Base-by-base conservation (phyloP, 495 filamentous ascomycete genomes). In the Penicillium soppii region DNA sequence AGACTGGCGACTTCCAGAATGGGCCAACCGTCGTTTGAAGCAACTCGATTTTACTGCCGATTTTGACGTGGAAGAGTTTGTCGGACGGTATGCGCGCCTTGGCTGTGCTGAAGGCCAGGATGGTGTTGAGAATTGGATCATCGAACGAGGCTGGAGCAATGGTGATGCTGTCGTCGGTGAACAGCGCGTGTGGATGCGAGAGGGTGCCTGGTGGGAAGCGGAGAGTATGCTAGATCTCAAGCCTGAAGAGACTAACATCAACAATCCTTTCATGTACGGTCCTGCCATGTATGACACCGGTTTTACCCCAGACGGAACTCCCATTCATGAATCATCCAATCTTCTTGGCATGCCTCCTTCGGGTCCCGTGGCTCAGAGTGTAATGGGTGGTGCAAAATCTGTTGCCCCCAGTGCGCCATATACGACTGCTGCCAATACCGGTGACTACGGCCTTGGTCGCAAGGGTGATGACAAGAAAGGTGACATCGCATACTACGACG, bases 71-170 rank as follows among this genome's bases (percentile, higher is more conserved):
- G 90, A 97, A 33, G 94, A 98, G 63, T 98, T 98, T 62, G 80
- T 81, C 22, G 80, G 77, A 59, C 82, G 95, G 19, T 98, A 96
- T 64, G 72, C 83, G 20, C 78, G 82, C 9, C 79, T 98, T 7
- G 94, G 94, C 15, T 98, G 94, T 65, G 78, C 85, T 53, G 91
- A 95, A 60, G 94, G 95, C 41, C 80, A 84, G 36, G 94, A 98
- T 59, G 95, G 95, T 41, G 90, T 97, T 41, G 90, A 97, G 57
- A 95, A 82, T 65, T 98, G 94, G 94, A 79, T 96, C 43, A 78
- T 97, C 36, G 91, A 97, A 68, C 83, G 94, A 36, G 95, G 94
- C 2, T 98, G 94, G 94, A 96, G 90, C 68, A 97, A 98, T 60
- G 94, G 94, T 22, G 95, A 97, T 63, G 92, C 97, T 2, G 82